Evolutionary conservation across 2,329 filamentous ascomycete genomes (phyloP), one percentile per base, ranked within the genome.

Genomic region (Pyricularia grisea): DNA sequence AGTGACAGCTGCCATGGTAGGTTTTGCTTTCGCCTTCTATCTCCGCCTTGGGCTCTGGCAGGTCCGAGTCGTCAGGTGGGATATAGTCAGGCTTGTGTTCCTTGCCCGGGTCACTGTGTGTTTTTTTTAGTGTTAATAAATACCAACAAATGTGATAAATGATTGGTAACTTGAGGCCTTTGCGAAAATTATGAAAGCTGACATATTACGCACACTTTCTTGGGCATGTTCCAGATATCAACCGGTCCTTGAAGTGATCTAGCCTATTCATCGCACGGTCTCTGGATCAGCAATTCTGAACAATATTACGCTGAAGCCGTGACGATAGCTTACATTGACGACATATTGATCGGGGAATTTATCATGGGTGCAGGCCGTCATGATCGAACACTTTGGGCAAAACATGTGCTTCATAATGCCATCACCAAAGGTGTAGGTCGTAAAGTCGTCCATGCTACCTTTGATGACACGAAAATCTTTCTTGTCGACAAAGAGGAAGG

Each of bases 1-100:
- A 87, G 75, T 86, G 84, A 74, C 84, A 87, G 73, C 81, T 81
- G 10, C 84, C 84, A 17, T 80, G 80, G 72, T 85, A 84, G 11
- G 80, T 68, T 72, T 77, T 78, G 58, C 77, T 78, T 27, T 66
- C 65, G n/a, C 30, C 30, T 9, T 81, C 42, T 55, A 55, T 55
- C 42, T 55, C 75, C 14, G 70, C 75, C 3, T 75, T 73, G 2
- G 83, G 84, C 50, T 81, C 75, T 2, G 2, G 77, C 20, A 61
- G 73, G 6, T 83, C 84, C 0, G 77, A 78, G 72, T 79, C 83
- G 1, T 71, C 72, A 4, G 78, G 77, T 1, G 75, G 69, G 0
- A 77, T 72, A 71, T 82, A 83, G 2, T 74, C 60, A 0, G 76
- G 72, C 4, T 76, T 76, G 1, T 76, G 55, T 0, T 74, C 70